Conservation (phyloP, 2,329 filamentous ascomycete genomes). For the Lomentospora prolificans region DNA sequence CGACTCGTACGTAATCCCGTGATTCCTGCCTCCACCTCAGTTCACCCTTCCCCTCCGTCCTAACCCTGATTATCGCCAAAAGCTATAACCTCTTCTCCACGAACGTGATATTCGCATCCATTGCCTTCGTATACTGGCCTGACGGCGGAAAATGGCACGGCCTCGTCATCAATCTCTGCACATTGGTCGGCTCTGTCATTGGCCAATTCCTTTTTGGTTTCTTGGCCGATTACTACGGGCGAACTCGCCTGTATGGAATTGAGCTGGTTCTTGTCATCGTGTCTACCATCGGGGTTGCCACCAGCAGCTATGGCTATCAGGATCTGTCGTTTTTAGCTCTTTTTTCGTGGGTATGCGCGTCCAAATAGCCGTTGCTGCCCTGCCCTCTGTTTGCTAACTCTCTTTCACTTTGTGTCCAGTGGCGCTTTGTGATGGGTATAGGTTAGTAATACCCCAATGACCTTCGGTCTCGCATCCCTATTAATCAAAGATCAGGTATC, state of each 20-base stretch:
- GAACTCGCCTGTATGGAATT: conserved; percentile 45
- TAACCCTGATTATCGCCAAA: background rate
- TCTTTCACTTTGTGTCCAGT: conserved; percentile 18
- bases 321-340: conserved; percentile 40
- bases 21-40: too few relatives aligned
- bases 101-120: conserved; percentile 42
- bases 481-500: conserved; percentile 34
- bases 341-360: conserved; percentile 33
- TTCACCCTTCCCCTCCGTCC: background rate
- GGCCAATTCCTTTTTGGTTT: conserved; percentile 44
- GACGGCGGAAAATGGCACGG: conserved; percentile 32
- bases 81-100: conserved; percentile 46
- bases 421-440: conserved; percentile 45
- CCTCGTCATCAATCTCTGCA: conserved; percentile 41
- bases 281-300: conserved; percentile 47
- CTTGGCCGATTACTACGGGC: conserved; percentile 43
- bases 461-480: background rate
- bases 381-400: background rate
- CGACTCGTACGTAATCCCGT: conserved; percentile 32
- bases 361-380: background rate
- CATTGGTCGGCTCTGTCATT: conserved; percentile 39
- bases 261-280: conserved; percentile 46
- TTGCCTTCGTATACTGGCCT: conserved; percentile 44
- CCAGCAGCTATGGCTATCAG: conserved; percentile 37
- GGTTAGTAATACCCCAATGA: conserved; percentile 21